phyloP scores from a whole-genome alignment of 2,329 filamentous ascomycete genomes.

The Sphaceloma murrayae region DNA sequence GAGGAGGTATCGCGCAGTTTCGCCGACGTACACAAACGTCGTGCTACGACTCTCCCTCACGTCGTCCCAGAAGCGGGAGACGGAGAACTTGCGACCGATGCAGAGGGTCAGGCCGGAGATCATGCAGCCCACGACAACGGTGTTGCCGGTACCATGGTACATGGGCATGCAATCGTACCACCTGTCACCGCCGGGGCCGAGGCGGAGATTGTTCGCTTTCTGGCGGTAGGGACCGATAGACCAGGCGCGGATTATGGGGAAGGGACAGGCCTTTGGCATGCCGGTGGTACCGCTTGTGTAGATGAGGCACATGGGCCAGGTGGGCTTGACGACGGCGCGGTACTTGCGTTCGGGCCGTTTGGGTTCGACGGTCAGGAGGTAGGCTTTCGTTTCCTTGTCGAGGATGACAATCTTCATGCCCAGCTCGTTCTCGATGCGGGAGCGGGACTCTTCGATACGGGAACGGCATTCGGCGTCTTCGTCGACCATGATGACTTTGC shows the following conservation, averaged over 20 bases:
- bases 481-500: slow-evolving; percentile 38
- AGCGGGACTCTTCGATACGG: slow-evolving; percentile 46
- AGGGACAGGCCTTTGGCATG: slow-evolving; percentile 59
- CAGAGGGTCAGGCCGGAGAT: slow-evolving; percentile 49
- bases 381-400: slow-evolving; percentile 39
- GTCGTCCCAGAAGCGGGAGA: slow-evolving; percentile 61
- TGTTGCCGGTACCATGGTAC: slow-evolving; percentile 65
- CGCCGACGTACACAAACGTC: slow-evolving; percentile 67
- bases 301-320: slow-evolving; percentile 54
- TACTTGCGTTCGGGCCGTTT: slow-evolving; percentile 48
- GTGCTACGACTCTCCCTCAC: slow-evolving; percentile 58
- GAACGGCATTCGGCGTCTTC: slow-evolving; percentile 42
- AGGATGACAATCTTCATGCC: slow-evolving; percentile 50
- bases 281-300: slow-evolving; percentile 62
- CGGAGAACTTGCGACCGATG: slow-evolving; percentile 59
- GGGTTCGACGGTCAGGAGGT: slow-evolving; percentile 40
- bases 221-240: slow-evolving; percentile 25
- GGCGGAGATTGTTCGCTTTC: slow-evolving; percentile 28
- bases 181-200: slow-evolving; percentile 42
- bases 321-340: slow-evolving; percentile 42
- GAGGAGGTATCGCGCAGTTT: slow-evolving; percentile 65
- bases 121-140: slow-evolving; percentile 40
- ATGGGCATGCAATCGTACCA: slow-evolving; percentile 72
- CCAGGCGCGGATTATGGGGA: slow-evolving; percentile 45
- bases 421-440: slow-evolving; percentile 40